Percentiles rank a stretch among this genome's conserved stretches.
Conservation (phyloP, 192 early-diverging fungal genomes). For the Chytriomyces sp. region DNA sequence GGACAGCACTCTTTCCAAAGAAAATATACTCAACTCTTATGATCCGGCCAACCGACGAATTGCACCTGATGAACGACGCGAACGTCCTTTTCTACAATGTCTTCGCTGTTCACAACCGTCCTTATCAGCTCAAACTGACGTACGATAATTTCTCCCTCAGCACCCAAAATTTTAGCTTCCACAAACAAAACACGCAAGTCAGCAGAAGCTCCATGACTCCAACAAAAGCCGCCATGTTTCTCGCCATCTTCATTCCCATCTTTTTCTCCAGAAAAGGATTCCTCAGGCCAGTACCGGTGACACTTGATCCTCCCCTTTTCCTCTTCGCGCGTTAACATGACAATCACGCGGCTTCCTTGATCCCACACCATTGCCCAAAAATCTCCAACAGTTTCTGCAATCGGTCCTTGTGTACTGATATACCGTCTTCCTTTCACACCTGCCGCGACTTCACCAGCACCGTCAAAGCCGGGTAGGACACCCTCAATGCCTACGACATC, state of each 20-base stretch:
- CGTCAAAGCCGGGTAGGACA: not conserved
- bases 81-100: constrained; percentile 19
- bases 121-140: constrained; percentile 25
- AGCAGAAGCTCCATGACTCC: constrained; percentile 56
- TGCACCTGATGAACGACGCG: constrained; percentile 72
- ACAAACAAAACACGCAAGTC: constrained; percentile 55
- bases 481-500: not conserved
- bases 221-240: not conserved
- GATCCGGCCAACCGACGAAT: constrained; percentile 85
- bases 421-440: constrained; percentile 54
- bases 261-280: constrained; percentile 7
- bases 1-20: too few species aligned
- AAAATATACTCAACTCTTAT: constrained; percentile 53
- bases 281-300: constrained; percentile 84
- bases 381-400: constrained; percentile 71
- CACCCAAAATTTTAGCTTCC: constrained; percentile 3
- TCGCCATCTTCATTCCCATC: too few species aligned
- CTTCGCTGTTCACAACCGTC: not conserved
- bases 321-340: constrained; percentile 86
- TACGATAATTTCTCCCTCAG: constrained; percentile 38
- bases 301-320: constrained; percentile 78
- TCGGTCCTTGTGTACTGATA: constrained; percentile 90
- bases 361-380: constrained; percentile 95
- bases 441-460: not conserved
- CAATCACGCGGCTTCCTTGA: constrained; percentile 74